Evolutionary conservation across 2,329 filamentous ascomycete species (phyloP).

Genomic region (Hymenoscyphus infarciens): DNA sequence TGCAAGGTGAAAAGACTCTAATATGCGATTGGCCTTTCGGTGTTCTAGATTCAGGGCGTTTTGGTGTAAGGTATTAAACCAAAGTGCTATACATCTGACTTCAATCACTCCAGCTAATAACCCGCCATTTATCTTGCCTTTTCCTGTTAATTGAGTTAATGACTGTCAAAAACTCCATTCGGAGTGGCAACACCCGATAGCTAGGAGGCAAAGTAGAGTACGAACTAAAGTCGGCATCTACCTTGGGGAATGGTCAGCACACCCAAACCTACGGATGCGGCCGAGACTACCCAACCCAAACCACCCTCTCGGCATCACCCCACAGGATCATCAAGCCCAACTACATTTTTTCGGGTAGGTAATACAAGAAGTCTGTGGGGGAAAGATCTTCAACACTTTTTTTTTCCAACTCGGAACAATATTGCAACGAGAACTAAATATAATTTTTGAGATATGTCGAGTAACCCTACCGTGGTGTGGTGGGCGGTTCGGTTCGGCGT

Average conservation of each 20-base stretch:
- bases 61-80: too few species aligned
- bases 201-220: too few species aligned
- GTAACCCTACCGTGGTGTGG: not conserved
- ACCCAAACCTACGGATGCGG: not conserved
- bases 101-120: too few species aligned
- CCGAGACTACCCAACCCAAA: not conserved
- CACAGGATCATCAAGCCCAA: not conserved
- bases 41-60: not conserved
- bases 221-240: too few species aligned
- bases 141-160: too few species aligned
- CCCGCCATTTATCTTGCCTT: too few species aligned
- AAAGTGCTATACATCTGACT: too few species aligned
- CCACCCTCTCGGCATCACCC: not conserved
- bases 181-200: too few species aligned
- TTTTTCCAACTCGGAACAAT: not conserved
- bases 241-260: not conserved
- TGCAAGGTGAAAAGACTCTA: not conserved
- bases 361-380: not conserved
- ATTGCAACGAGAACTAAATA: not conserved
- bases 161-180: too few species aligned
- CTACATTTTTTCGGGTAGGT: not conserved
- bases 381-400: not conserved
- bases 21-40: not conserved
- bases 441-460: not conserved
- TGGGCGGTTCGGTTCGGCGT: too few species aligned